phyloP scores from a whole-genome alignment of 257 asterid genomes.

The Cordia subcordata region DNA sequence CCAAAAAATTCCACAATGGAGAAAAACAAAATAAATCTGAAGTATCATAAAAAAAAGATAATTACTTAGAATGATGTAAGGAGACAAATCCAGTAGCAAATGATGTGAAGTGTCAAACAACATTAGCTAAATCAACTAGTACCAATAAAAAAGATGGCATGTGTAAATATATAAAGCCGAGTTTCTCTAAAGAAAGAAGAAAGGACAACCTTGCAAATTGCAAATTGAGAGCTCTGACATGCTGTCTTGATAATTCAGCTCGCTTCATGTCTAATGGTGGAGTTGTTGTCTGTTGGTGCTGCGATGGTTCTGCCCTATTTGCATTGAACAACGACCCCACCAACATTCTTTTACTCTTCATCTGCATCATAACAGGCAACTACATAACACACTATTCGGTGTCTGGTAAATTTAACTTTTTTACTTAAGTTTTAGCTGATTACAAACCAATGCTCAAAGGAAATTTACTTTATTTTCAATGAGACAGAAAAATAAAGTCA shows the following conservation, averaged over 20 bases:
- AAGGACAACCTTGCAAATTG: slow-evolving; percentile 76
- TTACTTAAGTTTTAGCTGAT: too few relatives aligned
- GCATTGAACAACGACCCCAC: slow-evolving; percentile 45
- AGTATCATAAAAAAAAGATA: too few relatives aligned
- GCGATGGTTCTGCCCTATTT: slow-evolving; percentile 47
- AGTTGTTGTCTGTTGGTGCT: slow-evolving; percentile 16
- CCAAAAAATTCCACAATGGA: too few relatives aligned
- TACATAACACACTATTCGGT: neutral
- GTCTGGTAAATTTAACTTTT: too few relatives aligned
- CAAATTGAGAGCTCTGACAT: slow-evolving; percentile 91
- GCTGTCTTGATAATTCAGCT: slow-evolving; percentile 85
- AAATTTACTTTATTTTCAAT: too few relatives aligned
- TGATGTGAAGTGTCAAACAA: too few relatives aligned
- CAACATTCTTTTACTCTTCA: slow-evolving; percentile 62
- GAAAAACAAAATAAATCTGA: too few relatives aligned
- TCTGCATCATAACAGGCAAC: slow-evolving; percentile 19
- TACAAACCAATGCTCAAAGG: too few relatives aligned
- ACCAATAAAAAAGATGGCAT: neutral
- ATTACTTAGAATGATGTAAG: too few relatives aligned
- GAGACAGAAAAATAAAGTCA: too few relatives aligned
- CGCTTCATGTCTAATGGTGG: slow-evolving; percentile 60
- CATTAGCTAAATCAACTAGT: too few relatives aligned
- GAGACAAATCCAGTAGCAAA: too few relatives aligned
- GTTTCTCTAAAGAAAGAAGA: neutral
- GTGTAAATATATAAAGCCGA: neutral